A percentile compares a stretch with the other conserved stretches of the same genome.
Conservation (phyloP, 2,329 filamentous ascomycete genomes). For the Alternaria sp. region DNA sequence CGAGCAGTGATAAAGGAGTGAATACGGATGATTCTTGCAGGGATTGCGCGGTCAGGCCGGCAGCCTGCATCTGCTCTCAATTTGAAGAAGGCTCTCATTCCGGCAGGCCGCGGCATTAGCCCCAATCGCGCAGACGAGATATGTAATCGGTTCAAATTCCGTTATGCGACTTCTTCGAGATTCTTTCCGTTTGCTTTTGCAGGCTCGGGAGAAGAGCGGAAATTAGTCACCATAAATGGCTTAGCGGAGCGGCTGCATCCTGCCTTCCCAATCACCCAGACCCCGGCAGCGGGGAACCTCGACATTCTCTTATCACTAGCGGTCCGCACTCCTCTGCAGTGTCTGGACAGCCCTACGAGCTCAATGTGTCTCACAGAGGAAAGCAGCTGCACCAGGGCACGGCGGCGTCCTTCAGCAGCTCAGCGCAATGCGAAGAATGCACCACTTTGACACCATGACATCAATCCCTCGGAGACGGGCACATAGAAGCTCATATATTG, state of each 20-base stretch:
- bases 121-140: not conserved
- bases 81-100: not conserved
- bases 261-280: not conserved
- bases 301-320: no score
- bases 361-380: no score
- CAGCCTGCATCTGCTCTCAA: not conserved
- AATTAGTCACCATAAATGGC: not conserved
- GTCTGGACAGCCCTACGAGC: no score
- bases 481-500: no score
- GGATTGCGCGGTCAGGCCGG: not conserved
- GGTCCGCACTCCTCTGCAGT: no score
- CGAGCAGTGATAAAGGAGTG: not conserved
- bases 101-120: not conserved
- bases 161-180: not conserved
- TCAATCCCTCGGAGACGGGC: no score
- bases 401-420: no score
- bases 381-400: no score
- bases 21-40: not conserved
- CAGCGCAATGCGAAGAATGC: not conserved
- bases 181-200: not conserved
- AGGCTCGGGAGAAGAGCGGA: not conserved
- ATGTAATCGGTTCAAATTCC: accelerated
- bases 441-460: not conserved
- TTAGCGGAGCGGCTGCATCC: not conserved
- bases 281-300: no score